Conservation (phyloP, 2,329 filamentous ascomycete species). For the Clonostachys rhizophaga region DNA sequence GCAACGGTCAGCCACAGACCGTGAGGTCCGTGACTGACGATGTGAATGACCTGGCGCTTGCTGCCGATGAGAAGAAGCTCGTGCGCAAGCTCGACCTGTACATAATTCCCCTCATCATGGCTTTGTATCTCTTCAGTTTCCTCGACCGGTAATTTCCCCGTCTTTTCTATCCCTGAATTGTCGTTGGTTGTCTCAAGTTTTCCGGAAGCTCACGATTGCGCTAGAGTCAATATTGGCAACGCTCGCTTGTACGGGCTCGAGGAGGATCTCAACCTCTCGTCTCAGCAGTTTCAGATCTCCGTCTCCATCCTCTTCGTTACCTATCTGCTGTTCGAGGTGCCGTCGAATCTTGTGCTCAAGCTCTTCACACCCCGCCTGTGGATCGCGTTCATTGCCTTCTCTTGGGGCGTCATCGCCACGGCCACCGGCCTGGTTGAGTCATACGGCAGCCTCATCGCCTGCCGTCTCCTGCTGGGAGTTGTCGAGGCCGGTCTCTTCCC, state of each 20-base stretch:
- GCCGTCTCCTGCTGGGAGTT: slow-evolving; percentile 62
- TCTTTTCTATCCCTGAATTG: background rate
- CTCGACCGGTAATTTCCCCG: slow-evolving; percentile 54
- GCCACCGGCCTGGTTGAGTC: slow-evolving; percentile 63
- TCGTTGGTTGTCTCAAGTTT: background rate
- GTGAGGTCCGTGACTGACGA: no score
- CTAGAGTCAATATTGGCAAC: slow-evolving; percentile 68
- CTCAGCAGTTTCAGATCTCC: slow-evolving; percentile 64
- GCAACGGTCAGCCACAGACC: no score
- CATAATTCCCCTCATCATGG: slow-evolving; percentile 63
- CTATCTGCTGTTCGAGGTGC: slow-evolving; percentile 57
- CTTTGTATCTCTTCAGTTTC: slow-evolving; percentile 71
- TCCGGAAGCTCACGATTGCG: background rate
- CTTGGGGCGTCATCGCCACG: slow-evolving; percentile 67
- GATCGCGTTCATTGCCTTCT: slow-evolving; percentile 57
- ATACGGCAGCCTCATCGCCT: slow-evolving; percentile 62
- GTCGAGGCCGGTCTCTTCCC: slow-evolving; percentile 70
- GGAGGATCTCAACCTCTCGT: slow-evolving; percentile 52
- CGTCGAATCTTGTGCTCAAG: slow-evolving; percentile 61
- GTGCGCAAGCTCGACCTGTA: slow-evolving; percentile 60
- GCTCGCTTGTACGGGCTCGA: slow-evolving; percentile 63
- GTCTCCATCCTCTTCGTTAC: slow-evolving; percentile 66
- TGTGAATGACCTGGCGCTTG: no score
- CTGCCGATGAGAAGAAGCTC: slow-evolving; percentile 44
- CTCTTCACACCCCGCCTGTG: slow-evolving; percentile 58